Percentiles rank a stretch among this genome's conserved stretches.
These are phyloP conservation scores for Kappamyces sp. DNA, from an alignment of 192 early-diverging fungal species.

Conservation along the genomic window DNA sequence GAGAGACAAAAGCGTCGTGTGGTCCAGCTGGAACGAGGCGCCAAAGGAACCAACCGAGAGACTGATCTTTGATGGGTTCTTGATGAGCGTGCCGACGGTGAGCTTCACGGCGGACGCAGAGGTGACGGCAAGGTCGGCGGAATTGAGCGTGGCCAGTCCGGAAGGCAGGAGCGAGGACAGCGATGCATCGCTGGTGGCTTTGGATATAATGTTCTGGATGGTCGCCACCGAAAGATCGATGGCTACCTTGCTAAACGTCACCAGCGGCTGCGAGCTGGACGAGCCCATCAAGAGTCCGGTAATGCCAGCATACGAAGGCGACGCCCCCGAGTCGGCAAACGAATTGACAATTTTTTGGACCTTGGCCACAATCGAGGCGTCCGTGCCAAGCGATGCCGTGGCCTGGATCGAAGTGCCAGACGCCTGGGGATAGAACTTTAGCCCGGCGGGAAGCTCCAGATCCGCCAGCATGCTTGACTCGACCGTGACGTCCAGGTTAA, in stretches of 20 bases:
- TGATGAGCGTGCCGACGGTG: slow-evolving; percentile 14
- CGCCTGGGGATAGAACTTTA: background rate
- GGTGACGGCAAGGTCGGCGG: slow-evolving; percentile 18
- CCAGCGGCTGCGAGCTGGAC: slow-evolving; percentile 18
- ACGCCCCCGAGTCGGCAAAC: slow-evolving; percentile 22
- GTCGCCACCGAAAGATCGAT: slow-evolving; percentile 24
- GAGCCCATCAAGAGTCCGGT: slow-evolving; percentile 35
- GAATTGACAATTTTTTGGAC: slow-evolving; percentile 22
- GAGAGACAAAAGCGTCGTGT: slow-evolving; percentile 16
- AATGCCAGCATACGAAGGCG: slow-evolving; percentile 30
- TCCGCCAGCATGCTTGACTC: background rate
- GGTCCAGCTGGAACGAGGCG: slow-evolving; percentile 16
- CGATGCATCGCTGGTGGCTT: background rate
- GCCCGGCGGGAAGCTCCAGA: background rate
- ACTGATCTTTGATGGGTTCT: slow-evolving; percentile 27
- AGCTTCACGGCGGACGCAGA: slow-evolving; percentile 15
- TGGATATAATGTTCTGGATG: slow-evolving; percentile 16
- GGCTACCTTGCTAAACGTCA: slow-evolving; percentile 37
- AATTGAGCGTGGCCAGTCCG: slow-evolving; percentile 17
- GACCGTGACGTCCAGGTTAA: slow-evolving; percentile 11
- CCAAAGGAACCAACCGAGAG: slow-evolving; percentile 24
- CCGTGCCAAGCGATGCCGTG: background rate
- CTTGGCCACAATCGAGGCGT: background rate
- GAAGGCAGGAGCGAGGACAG: slow-evolving; percentile 15
- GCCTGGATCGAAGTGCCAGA: slow-evolving; percentile 3